A percentile compares a stretch with the other conserved stretches of the same genome.
Evolutionary conservation across 1,139 yeast species (phyloP).

Genomic region (Blastobotrys capitulatus): DNA sequence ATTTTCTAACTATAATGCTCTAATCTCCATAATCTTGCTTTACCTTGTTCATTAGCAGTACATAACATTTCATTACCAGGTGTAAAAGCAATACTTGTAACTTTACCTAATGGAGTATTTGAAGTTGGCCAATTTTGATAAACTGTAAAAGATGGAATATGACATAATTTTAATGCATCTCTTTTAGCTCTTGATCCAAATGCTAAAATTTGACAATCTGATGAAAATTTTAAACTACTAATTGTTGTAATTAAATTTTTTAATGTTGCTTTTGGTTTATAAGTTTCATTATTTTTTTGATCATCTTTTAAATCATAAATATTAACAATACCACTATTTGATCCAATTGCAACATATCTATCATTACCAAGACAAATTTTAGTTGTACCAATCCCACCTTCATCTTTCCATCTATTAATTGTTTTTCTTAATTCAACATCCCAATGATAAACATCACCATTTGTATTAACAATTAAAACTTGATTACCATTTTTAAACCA

Average conservation of each 20-base stretch:
- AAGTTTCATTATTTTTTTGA: conserved; percentile 21
- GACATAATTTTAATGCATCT: conserved; percentile 83
- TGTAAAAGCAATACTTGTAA: conserved; percentile 75
- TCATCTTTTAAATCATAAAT: conserved; percentile 67
- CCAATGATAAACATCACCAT: conserved; percentile 94
- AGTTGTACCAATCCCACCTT: conserved; percentile 81
- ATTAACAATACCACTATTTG: conserved; percentile 83
- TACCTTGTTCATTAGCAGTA: conserved; percentile 87
- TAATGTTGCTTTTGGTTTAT: conserved; percentile 44
- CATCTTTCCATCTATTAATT: conserved; percentile 73
- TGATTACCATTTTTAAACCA: conserved; percentile 53
- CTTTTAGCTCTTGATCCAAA: conserved; percentile 81
- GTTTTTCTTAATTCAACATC: conserved; percentile 47
- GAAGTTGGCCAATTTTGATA: conserved; percentile 97
- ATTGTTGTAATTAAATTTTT: conserved; percentile 82
- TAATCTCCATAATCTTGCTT: conserved; percentile 82
- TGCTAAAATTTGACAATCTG: conserved; percentile 85
- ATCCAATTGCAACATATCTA: conserved; percentile 86
- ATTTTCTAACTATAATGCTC: too few relatives aligned
- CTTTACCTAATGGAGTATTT: conserved; percentile 92
- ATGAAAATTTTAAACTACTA: conserved; percentile 66
- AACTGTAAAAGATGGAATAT: conserved; percentile 80
- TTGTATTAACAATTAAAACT: conserved; percentile 56
- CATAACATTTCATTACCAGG: conserved; percentile 81
- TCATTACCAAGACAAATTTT: conserved; percentile 65